These are phyloP conservation scores for Fusarium irregulare DNA, from an alignment of 2,329 filamentous ascomycete species.

Conservation along the genomic window DNA sequence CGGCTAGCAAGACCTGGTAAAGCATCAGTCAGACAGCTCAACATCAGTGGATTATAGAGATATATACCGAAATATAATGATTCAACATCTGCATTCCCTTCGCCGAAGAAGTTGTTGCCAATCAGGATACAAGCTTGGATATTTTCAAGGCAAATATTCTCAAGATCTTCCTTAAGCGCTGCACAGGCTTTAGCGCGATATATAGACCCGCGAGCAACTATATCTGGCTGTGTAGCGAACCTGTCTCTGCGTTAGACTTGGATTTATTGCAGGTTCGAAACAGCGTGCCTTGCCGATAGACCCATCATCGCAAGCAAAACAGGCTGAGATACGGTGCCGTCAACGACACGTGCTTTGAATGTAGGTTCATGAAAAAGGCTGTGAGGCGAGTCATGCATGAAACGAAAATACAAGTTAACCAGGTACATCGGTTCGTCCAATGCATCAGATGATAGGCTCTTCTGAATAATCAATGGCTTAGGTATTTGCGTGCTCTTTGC, in stretches of 20 bases:
- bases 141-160: conserved; percentile 49
- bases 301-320: conserved; percentile 41
- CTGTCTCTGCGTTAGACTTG: neutral
- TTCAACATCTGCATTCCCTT: conserved; percentile 47
- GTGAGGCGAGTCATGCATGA: conserved; percentile 41
- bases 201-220: conserved; percentile 31
- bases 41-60: no score
- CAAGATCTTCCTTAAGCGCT: conserved; percentile 48
- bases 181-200: conserved; percentile 31
- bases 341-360: conserved; percentile 26
- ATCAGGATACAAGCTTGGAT: conserved; percentile 51
- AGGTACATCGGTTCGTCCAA: conserved; percentile 17
- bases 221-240: conserved; percentile 20
- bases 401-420: conserved; percentile 38
- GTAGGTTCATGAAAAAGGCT: conserved; percentile 38
- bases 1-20: conserved; percentile 45
- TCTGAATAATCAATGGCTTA: fast-evolving
- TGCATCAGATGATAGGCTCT: neutral
- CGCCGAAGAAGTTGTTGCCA: conserved; percentile 48
- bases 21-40: fast-evolving
- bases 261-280: no score
- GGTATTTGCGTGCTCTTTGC: neutral
- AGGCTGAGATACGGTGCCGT: conserved; percentile 15
- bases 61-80: conserved; percentile 50
- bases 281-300: conserved; percentile 27